Evolutionary conservation across 352 stramenopile genomes (phyloP), one percentile per base, ranked within the genome.

Genomic region (Phytophthora cajani): DNA sequence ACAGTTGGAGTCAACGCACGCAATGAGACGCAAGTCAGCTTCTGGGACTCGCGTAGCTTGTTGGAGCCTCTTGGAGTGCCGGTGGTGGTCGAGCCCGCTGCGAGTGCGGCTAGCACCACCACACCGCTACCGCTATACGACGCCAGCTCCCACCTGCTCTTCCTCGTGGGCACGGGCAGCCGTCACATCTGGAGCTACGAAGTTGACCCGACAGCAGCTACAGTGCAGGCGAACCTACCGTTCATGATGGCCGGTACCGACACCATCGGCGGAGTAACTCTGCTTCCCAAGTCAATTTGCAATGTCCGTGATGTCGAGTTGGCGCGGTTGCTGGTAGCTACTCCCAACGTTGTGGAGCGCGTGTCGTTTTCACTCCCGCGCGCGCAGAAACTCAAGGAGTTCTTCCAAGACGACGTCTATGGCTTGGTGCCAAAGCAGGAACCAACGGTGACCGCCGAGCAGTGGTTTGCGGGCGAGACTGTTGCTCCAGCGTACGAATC

Each of bases 341-440:
- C 83, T 14, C 70, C 77, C 3, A 79, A 76, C 14, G 69, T 74
- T 14, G 65, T 94, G 3, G 74, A 93, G 38, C 74, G 66, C 32
- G 79, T 92, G 1, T 88, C 81, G 17, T 96, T 96, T 49, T 79
- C 72, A 23, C 67, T 96, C 23, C 87, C 88, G 3, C 81, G 88
- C 44, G 80, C 84, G 11, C 72, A 88, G 14, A 91, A 86, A 54
- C 75, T 93, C 5, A 83, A 84, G 40, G 62, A 82, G 42, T 96
- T 85, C 58, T 96, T 94, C 68, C 88, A 96, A 67, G 88, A 94
- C 61, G 87, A 96, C 59, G 68, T 96, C 9, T 94, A 81, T 42
- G 79, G 79, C 4, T 71, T 78, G 16, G 62, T 88, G 10, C 75
- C 70, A 11, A 72, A 68, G 17, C 30, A 67, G 8, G 56, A 71